Base-by-base conservation (phyloP, 176 grass and related monocot genomes). In the Elaeis guineensis region DNA sequence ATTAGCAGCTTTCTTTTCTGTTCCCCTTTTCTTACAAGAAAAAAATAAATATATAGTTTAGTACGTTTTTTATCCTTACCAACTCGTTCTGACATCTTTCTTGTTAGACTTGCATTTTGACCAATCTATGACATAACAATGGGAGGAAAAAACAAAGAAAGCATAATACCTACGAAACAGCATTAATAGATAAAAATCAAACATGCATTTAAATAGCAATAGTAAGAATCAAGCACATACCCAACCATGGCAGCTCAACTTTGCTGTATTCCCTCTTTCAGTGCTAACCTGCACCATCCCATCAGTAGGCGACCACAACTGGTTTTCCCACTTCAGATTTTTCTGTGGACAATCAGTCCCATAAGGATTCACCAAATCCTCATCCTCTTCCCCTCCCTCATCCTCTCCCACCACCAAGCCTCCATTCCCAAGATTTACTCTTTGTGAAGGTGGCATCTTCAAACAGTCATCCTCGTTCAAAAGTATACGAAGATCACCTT, bases 401-500 rank as follows among this genome's bases (percentile, higher is more conserved):
- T 54, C 64, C 75, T 58, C 50, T 54, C 50, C 58, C 21, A 18
- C 50, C 16, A n/a, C 35, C 20, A 51, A 14, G 32, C 35, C 69
- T 26, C 16, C 59, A 22, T 72, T 75, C 22, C 59, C 57, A 50
- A 26, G 55, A 49, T 57, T 49, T 48, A 6, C 54, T 53, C 49
- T 66, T 50, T 74, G 52, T 15, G 66, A 69, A 62, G 57, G 73
- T 52, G 4, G 5, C 28, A 57, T 69, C 17, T 57, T 61, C 22
- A 68, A 58, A 52, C 55, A 25, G 49, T 65, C 76, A 2, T 78
- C 79, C 67, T 89, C 85, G 60, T 95, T 89, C 58, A 95, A 75
- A 60, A 86, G 76, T 72, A 89, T 95, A 67, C 25, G 79, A 57
- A 89, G 73, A 49, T 82, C 85, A 59, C 89, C 90, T 58, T 95